A percentile compares a stretch with the other conserved stretches of the same genome.
Evolutionary conservation across 768 basidiomycete genomes (phyloP).

Genomic region (Coprinellus micaceus): DNA sequence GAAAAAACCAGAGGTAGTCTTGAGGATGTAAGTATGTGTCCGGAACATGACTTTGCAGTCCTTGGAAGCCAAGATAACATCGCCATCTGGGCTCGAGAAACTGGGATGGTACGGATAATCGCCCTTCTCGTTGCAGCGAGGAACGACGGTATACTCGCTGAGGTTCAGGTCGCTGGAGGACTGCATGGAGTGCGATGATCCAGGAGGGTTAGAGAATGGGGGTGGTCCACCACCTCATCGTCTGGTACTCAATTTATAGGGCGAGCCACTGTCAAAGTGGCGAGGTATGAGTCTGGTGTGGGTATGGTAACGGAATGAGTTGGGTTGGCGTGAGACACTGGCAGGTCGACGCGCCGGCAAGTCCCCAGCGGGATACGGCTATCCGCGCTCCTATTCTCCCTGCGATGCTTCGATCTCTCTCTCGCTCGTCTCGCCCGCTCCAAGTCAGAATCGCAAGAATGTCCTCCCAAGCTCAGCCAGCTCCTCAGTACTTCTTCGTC

Average conservation of each 20-base stretch:
- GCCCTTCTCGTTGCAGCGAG: neutral
- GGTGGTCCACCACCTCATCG: neutral
- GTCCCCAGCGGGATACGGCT: no score
- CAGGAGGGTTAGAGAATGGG: neutral
- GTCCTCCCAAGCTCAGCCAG: slow-evolving; percentile 14
- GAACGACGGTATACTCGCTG: neutral
- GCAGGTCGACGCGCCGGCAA: no score
- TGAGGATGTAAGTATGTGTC: slow-evolving; percentile 57
- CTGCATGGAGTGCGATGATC: neutral
- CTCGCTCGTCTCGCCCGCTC: neutral
- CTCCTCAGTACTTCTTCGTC: slow-evolving; percentile 38
- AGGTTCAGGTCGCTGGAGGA: neutral
- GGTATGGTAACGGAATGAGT: no score
- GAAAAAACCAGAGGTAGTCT: slow-evolving; percentile 64
- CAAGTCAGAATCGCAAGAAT: neutral
- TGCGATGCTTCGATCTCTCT: slow-evolving; percentile 5
- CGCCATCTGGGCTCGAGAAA: slow-evolving; percentile 52
- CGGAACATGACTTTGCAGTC: slow-evolving; percentile 49
- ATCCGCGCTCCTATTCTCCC: neutral
- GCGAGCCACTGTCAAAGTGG: neutral
- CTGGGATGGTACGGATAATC: slow-evolving; percentile 36
- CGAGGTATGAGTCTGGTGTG: neutral
- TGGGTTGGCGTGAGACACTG: no score
- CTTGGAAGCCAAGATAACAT: slow-evolving; percentile 52
- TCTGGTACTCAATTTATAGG: no score